A percentile compares a stretch with the other conserved stretches of the same genome.
These are phyloP conservation scores for Auriscalpium microsporum DNA, from an alignment of 768 basidiomycete species.

Conservation along the genomic window DNA sequence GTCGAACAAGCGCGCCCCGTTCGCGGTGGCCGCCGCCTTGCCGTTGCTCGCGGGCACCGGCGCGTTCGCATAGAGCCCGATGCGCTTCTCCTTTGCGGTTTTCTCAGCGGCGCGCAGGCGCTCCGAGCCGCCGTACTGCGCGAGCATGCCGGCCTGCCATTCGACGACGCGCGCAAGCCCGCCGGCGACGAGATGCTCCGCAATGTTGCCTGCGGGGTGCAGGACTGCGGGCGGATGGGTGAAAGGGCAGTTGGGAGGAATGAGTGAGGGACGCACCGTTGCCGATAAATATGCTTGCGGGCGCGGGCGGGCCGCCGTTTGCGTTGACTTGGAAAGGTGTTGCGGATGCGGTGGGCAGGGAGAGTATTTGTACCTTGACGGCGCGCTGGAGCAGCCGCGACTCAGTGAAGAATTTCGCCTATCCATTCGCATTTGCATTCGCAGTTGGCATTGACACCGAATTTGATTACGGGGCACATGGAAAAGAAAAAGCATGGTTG, in stretches of 20 bases:
- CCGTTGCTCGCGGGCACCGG: conserved; percentile 39
- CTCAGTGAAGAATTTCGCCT: conserved; percentile 95
- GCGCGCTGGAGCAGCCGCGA: conserved; percentile 72
- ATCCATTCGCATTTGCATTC: background rate
- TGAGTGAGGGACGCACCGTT: conserved; percentile 46
- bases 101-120: conserved; percentile 79
- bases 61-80: conserved; percentile 58
- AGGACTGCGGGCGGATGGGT: conserved; percentile 37
- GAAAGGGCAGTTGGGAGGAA: conserved; percentile 1
- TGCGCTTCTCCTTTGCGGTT: conserved; percentile 65
- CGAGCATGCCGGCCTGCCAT: conserved; percentile 96
- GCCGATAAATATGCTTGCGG: conserved; percentile 86
- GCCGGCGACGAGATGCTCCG: conserved; percentile 74
- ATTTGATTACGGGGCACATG: background rate
- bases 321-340: conserved; percentile 69
- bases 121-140: conserved; percentile 78
- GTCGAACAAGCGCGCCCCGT: conserved; percentile 57
- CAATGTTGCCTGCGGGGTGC: conserved; percentile 93
- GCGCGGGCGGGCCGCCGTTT: conserved; percentile 42
- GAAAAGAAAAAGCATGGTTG: background rate
- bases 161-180: conserved; percentile 91
- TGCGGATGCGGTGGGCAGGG: conserved; percentile 68
- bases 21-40: conserved; percentile 32
- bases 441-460: too few relatives aligned
- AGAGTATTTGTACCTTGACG: conserved; percentile 72